phyloP scores from a whole-genome alignment of 495 filamentous ascomycete genomes.

The Rusavskia elegans region DNA sequence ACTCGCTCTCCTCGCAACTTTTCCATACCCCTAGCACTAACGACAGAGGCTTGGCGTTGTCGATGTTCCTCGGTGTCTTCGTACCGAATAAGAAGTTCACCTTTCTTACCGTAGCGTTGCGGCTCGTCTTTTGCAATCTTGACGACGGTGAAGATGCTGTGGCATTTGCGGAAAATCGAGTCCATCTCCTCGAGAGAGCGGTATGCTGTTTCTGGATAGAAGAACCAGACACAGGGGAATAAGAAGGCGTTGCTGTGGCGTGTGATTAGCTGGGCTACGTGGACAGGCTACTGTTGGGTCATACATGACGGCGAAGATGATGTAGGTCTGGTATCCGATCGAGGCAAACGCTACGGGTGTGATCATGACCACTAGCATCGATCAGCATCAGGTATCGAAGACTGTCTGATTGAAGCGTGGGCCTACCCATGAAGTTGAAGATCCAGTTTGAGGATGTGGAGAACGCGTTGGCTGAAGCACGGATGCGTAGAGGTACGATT shows the following conservation, averaged over 20 bases:
- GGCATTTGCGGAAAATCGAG: conserved; percentile 51
- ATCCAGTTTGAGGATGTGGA: conserved; percentile 49
- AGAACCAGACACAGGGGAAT: conserved; percentile 53
- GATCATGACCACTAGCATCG: conserved; percentile 45
- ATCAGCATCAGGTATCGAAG: no score
- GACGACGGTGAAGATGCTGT: conserved; percentile 42
- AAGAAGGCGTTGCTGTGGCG: conserved; percentile 47
- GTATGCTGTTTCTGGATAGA: conserved; percentile 62
- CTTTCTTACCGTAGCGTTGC: conserved; percentile 52
- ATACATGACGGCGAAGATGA: conserved; percentile 62
- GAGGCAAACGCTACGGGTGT: conserved; percentile 52
- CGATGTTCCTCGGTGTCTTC: conserved; percentile 32
- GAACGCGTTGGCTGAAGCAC: conserved; percentile 58
- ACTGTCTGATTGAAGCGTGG: no score
- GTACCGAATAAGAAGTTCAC: conserved; percentile 49
- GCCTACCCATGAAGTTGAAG: conserved; percentile 33
- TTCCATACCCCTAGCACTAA: not conserved
- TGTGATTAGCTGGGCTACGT: conserved; percentile 1
- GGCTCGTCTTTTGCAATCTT: conserved; percentile 42
- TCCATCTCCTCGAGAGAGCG: conserved; percentile 66
- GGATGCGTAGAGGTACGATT: conserved; percentile 55
- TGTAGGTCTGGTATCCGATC: conserved; percentile 57
- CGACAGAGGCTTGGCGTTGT: conserved; percentile 17
- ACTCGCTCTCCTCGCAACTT: not conserved
- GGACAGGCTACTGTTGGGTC: conserved; percentile 4